A percentile compares a stretch with the other conserved stretches of the same genome.
phyloP scores from a whole-genome alignment of 805 yeast species.

The Candida mattraensis region DNA sequence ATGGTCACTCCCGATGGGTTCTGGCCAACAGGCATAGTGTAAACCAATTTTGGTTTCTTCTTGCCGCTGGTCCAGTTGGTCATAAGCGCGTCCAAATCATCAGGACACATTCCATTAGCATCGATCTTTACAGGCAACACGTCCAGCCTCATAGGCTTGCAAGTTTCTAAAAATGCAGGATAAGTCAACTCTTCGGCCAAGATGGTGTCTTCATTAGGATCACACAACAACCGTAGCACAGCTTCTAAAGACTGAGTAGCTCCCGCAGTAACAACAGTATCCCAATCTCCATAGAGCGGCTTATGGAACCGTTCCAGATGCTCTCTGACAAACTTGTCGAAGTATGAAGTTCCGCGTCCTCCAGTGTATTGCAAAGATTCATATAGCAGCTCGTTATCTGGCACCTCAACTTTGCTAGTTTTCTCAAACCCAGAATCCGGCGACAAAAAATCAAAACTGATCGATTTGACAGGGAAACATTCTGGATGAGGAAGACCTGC shows the following conservation, averaged over 20 bases:
- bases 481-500: slow-evolving; percentile 57
- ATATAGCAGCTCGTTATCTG: slow-evolving; percentile 34
- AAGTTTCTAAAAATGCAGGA: slow-evolving; percentile 82
- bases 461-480: slow-evolving; percentile 46
- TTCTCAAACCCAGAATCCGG: slow-evolving; percentile 45
- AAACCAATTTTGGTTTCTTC: slow-evolving; percentile 56
- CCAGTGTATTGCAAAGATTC: slow-evolving; percentile 52
- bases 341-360: slow-evolving; percentile 47
- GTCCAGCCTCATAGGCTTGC: slow-evolving; percentile 66
- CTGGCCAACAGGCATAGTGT: slow-evolving; percentile 80
- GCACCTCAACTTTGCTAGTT: slow-evolving; percentile 19
- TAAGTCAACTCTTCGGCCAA: slow-evolving; percentile 81
- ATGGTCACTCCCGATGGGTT: slow-evolving; percentile 81
- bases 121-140: slow-evolving; percentile 79
- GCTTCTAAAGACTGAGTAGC: slow-evolving; percentile 92
- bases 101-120: slow-evolving; percentile 74
- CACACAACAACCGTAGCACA: slow-evolving; percentile 69
- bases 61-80: slow-evolving; percentile 59
- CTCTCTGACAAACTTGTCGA: slow-evolving; percentile 40
- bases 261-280: slow-evolving; percentile 68
- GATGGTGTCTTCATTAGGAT: slow-evolving; percentile 73
- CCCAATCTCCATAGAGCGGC: slow-evolving; percentile 64
- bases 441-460: slow-evolving; percentile 31
- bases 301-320: slow-evolving; percentile 45
- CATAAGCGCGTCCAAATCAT: slow-evolving; percentile 58